These are phyloP conservation scores for Hemisphaericaspora lyxosophila DNA, from an alignment of 1,139 yeast species.

Conservation along the genomic window DNA sequence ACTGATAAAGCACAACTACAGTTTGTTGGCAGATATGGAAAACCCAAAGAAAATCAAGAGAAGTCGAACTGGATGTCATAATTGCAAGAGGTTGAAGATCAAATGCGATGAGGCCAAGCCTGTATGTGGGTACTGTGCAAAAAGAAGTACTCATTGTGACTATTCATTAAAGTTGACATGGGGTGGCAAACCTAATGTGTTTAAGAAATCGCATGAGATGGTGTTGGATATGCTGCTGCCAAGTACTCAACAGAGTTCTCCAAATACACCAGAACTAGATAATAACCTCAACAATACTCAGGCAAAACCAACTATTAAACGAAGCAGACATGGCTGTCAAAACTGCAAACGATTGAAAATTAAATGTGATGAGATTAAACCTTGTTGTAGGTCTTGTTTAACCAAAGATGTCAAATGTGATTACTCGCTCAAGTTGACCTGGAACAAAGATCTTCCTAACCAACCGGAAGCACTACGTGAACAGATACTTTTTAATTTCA, in stretches of 20 bases:
- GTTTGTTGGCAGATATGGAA: not conserved
- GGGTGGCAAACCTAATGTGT: conserved; percentile 65
- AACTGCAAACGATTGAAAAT: conserved; percentile 65
- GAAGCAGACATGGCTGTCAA: conserved; percentile 56
- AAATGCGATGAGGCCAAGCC: conserved; percentile 78
- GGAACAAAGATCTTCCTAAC: not conserved
- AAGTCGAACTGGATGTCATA: conserved; percentile 59
- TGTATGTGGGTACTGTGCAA: conserved; percentile 57
- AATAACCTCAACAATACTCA: too few relatives aligned
- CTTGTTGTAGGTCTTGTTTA: conserved; percentile 58
- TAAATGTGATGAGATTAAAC: conserved; percentile 70
- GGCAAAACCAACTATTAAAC: conserved; percentile 4
- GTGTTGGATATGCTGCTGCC: too few relatives aligned
- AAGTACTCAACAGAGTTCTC: too few relatives aligned
- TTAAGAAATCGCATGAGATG: too few relatives aligned
- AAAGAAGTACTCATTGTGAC: conserved; percentile 53
- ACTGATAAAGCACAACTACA: not conserved
- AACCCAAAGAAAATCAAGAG: conserved; percentile 15
- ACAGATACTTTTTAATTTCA: too few relatives aligned
- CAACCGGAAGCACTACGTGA: too few relatives aligned
- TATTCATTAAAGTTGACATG: conserved; percentile 66
- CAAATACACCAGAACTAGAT: too few relatives aligned
- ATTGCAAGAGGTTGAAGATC: conserved; percentile 66
- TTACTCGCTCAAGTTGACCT: conserved; percentile 16
- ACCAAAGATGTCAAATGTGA: conserved; percentile 50